Evolutionary conservation across 768 basidiomycete species (phyloP).

Genomic region (Serendipita indica): DNA sequence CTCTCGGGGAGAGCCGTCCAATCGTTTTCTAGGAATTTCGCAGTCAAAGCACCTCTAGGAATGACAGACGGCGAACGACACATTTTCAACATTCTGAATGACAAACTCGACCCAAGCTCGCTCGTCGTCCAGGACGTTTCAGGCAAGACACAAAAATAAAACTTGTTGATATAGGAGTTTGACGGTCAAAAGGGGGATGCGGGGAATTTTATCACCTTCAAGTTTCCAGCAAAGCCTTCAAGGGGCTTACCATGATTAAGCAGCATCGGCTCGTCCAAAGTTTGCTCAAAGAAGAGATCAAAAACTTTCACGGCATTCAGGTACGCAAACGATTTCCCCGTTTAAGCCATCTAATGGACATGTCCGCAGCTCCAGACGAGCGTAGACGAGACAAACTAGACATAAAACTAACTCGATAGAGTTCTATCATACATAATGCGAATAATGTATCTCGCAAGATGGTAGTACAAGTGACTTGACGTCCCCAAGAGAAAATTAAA

Average conservation of each 20-base stretch:
- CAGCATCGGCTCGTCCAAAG: conserved; percentile 87
- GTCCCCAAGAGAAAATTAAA: too few relatives aligned
- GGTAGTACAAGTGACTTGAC: too few relatives aligned
- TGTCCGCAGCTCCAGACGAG: background rate
- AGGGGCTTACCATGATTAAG: conserved; percentile 73
- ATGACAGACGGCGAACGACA: conserved; percentile 45
- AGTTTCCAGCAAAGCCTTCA: conserved; percentile 73
- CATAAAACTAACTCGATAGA: too few relatives aligned
- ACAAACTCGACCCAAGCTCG: conserved; percentile 62
- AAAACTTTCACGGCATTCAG: conserved; percentile 86
- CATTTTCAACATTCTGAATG: conserved; percentile 58
- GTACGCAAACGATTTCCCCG: conserved; percentile 28
- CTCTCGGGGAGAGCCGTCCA: too few relatives aligned
- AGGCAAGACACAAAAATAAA: conserved; percentile 38
- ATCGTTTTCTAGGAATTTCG: background rate
- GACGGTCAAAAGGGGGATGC: conserved; percentile 57
- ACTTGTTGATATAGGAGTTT: too few relatives aligned
- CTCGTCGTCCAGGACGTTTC: conserved; percentile 90
- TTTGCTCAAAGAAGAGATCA: conserved; percentile 74
- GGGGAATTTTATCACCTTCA: conserved; percentile 93
- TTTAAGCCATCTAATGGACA: background rate
- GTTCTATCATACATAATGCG: too few relatives aligned
- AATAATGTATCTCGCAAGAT: too few relatives aligned
- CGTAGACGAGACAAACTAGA: background rate
- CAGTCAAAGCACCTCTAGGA: background rate